These are phyloP conservation scores for Ophiostoma sp. DNA, from an alignment of 2,329 filamentous ascomycete species.

Conservation along the genomic window DNA sequence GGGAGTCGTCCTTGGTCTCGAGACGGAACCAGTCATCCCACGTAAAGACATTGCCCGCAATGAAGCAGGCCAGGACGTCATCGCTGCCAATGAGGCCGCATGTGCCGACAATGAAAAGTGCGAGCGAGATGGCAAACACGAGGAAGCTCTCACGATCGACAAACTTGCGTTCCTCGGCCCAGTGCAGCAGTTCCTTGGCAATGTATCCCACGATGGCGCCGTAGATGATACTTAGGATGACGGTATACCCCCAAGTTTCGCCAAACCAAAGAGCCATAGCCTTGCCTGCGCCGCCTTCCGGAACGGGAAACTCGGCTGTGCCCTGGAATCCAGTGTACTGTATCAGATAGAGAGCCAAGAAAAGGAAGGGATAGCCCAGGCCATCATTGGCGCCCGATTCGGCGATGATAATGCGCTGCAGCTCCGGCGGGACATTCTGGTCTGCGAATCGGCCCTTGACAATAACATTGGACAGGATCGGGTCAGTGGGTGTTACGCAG, in stretches of 20 bases:
- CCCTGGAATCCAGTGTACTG: conserved; percentile 62
- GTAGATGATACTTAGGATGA: conserved; percentile 71
- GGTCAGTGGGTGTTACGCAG: conserved; percentile 89
- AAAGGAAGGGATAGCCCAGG: conserved; percentile 81
- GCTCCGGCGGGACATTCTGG: conserved; percentile 73
- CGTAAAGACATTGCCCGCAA: conserved; percentile 84
- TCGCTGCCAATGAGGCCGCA: conserved; percentile 83
- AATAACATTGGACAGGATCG: conserved; percentile 79
- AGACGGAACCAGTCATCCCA: conserved; percentile 93
- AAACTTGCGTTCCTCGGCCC: conserved; percentile 72
- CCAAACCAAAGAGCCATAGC: conserved; percentile 79
- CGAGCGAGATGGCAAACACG: conserved; percentile 77
- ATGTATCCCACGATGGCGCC: conserved; percentile 73
- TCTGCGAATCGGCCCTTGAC: conserved; percentile 77
- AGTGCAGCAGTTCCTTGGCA: conserved; percentile 75
- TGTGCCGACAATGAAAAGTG: conserved; percentile 80
- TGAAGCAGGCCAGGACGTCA: conserved; percentile 86
- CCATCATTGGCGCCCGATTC: conserved; percentile 90
- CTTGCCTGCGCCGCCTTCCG: conserved; percentile 51
- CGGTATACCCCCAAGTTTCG: conserved; percentile 78
- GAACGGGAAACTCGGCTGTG: conserved; percentile 43
- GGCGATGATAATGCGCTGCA: conserved; percentile 74
- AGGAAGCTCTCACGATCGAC: conserved; percentile 84
- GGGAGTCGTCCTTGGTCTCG: conserved; percentile 80
- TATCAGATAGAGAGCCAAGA: conserved; percentile 76